Conservation (phyloP, 805 yeast genomes). For the Komagataella phaffii region DNA sequence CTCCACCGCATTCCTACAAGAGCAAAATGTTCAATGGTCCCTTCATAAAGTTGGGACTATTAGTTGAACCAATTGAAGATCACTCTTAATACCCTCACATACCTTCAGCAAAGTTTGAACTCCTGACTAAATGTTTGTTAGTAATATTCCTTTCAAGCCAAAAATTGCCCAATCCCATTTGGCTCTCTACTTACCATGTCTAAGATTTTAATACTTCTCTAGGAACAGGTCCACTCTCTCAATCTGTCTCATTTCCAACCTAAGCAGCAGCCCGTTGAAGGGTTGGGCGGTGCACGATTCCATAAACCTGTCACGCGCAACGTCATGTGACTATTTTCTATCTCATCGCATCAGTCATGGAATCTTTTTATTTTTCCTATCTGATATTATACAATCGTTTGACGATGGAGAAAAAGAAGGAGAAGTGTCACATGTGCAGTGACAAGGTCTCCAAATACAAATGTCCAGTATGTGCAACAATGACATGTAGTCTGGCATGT, state of each 20-base stretch:
- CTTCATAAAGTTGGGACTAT: background rate
- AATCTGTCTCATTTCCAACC: background rate
- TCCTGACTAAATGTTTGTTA: slow-evolving; percentile 24
- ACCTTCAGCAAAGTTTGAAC: slow-evolving; percentile 58
- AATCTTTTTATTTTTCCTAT: background rate
- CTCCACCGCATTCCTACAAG: background rate
- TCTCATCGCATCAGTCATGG: background rate
- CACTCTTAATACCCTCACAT: slow-evolving; percentile 8
- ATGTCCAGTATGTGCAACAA: slow-evolving; percentile 65
- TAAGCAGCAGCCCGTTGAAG: background rate
- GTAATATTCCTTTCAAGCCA: background rate
- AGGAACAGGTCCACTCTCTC: background rate
- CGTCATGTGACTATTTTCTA: background rate
- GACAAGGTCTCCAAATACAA: slow-evolving; percentile 39
- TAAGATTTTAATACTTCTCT: background rate
- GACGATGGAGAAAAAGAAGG: background rate
- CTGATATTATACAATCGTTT: background rate
- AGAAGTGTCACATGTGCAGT: slow-evolving; percentile 32
- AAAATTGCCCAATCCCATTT: background rate
- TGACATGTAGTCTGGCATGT: slow-evolving; percentile 63
- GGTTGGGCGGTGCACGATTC: background rate
- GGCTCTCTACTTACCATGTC: background rate
- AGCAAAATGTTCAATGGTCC: background rate
- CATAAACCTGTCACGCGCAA: background rate
- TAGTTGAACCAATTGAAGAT: background rate